A percentile compares a stretch with the other conserved stretches of the same genome.
Evolutionary conservation across 345 rosid genomes (phyloP).

Genomic region (Arabidopsis thaliana): DNA sequence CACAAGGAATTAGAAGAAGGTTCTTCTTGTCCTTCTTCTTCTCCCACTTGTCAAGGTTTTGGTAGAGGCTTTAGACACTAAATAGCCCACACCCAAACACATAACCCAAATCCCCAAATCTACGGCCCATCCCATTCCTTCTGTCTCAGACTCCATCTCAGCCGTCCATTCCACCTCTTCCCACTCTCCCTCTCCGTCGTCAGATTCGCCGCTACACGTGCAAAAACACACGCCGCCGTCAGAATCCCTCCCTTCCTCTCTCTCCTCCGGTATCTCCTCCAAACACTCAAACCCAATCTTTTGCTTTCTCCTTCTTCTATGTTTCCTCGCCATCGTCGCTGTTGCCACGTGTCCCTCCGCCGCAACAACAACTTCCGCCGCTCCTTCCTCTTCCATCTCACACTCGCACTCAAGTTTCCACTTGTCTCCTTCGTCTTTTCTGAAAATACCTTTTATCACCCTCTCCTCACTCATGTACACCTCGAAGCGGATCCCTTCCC

Average conservation of each 20-base stretch:
- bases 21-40: constrained; percentile 39
- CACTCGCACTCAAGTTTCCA: constrained; percentile 71
- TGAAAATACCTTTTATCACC: constrained; percentile 62
- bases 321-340: constrained; percentile 50
- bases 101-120: constrained; percentile 85
- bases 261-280: constrained; percentile 85
- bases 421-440: constrained; percentile 52
- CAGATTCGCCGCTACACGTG: constrained; percentile 44
- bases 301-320: constrained; percentile 46
- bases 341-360: constrained; percentile 61
- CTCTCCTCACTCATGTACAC: constrained; percentile 68
- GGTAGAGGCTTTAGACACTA: constrained; percentile 70
- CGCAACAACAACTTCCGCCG: constrained; percentile 59
- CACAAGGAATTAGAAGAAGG: constrained; percentile 41
- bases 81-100: constrained; percentile 78
- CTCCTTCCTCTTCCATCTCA: constrained; percentile 47
- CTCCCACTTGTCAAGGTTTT: constrained; percentile 50
- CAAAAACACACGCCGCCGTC: constrained; percentile 52
- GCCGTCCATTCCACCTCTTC: constrained; percentile 43
- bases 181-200: constrained; percentile 43
- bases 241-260: constrained; percentile 46
- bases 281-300: constrained; percentile 46
- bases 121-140: constrained; percentile 74
- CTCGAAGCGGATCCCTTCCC: constrained; percentile 74
- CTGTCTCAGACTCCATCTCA: constrained; percentile 55